These are phyloP conservation scores for Aspergillus pseudoviridinutans DNA, from an alignment of 2,329 filamentous ascomycete genomes.

Conservation along the genomic window DNA sequence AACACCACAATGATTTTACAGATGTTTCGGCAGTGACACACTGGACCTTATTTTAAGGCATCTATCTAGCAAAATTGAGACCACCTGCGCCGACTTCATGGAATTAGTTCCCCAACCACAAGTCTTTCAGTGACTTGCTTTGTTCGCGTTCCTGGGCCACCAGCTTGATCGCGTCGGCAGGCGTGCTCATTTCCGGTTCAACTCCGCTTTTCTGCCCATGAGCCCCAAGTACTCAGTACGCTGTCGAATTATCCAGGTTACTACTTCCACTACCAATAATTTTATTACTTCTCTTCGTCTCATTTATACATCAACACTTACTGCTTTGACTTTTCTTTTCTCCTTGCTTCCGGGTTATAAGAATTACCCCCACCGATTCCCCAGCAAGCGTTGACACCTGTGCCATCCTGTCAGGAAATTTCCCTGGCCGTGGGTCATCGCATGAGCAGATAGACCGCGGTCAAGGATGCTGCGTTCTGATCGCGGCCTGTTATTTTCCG, in stretches of 20 bases:
- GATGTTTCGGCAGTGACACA: not conserved
- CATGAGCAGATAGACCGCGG: conserved; percentile 15
- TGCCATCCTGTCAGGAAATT: conserved; percentile 10
- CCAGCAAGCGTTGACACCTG: not conserved
- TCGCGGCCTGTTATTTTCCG: conserved; percentile 29
- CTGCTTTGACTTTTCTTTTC: not conserved
- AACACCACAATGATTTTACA: not conserved
- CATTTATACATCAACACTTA: not conserved
- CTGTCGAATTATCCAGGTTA: not conserved
- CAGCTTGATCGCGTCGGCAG: conserved; percentile 12
- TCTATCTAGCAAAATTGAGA: not conserved
- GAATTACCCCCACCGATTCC: not conserved
- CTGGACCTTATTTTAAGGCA: not conserved
- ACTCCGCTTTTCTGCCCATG: not conserved
- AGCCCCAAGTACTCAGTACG: not conserved
- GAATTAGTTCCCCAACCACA: conserved; percentile 4
- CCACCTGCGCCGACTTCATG: not conserved
- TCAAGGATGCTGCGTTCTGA: conserved; percentile 41
- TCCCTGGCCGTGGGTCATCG: conserved; percentile 19
- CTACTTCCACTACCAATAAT: not conserved
- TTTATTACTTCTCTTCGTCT: not conserved
- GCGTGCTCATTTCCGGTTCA: not conserved
- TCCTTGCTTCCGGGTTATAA: not conserved
- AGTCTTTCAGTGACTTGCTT: conserved; percentile 4
- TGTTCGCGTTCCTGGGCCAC: conserved; percentile 7